These are phyloP conservation scores for Phytophthora parvispora DNA, from an alignment of 352 stramenopile genomes.

Conservation along the genomic window DNA sequence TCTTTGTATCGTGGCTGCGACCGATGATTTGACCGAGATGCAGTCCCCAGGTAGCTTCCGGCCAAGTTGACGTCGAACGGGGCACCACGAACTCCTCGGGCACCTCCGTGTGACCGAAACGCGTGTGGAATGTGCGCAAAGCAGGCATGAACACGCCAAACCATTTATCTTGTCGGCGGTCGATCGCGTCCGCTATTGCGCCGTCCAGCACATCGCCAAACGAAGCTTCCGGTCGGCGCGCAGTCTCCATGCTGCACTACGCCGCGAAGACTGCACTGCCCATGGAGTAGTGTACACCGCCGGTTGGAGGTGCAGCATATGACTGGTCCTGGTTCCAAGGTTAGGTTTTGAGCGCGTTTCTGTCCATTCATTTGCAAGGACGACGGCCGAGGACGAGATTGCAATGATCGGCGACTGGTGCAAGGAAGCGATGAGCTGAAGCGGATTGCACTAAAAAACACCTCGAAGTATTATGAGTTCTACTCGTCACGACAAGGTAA, in stretches of 20 bases:
- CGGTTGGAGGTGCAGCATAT: slow-evolving; percentile 12
- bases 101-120: slow-evolving; percentile 20
- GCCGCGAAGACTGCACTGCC: neutral
- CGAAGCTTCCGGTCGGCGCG: slow-evolving; percentile 7
- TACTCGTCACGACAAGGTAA: too few relatives aligned
- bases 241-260: slow-evolving; percentile 20
- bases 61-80: slow-evolving; percentile 18
- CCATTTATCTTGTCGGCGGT: slow-evolving; percentile 28
- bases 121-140: slow-evolving; percentile 30
- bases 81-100: slow-evolving; percentile 37
- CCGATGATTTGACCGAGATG: slow-evolving; percentile 33
- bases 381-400: too few relatives aligned
- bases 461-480: too few relatives aligned
- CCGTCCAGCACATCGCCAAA: slow-evolving; percentile 32
- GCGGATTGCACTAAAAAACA: too few relatives aligned
- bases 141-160: slow-evolving; percentile 31
- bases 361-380: slow-evolving; percentile 7
- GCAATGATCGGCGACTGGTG: neutral
- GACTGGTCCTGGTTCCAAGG: slow-evolving; percentile 23
- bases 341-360: slow-evolving; percentile 15
- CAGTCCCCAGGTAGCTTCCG: slow-evolving; percentile 22
- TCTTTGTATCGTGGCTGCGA: slow-evolving; percentile 21
- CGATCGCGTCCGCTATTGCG: neutral
- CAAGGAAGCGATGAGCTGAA: too few relatives aligned
- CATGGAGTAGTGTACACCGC: neutral